Evolutionary conservation across 441 rosid species (phyloP).

Genomic region (Aleurites moluccanus): DNA sequence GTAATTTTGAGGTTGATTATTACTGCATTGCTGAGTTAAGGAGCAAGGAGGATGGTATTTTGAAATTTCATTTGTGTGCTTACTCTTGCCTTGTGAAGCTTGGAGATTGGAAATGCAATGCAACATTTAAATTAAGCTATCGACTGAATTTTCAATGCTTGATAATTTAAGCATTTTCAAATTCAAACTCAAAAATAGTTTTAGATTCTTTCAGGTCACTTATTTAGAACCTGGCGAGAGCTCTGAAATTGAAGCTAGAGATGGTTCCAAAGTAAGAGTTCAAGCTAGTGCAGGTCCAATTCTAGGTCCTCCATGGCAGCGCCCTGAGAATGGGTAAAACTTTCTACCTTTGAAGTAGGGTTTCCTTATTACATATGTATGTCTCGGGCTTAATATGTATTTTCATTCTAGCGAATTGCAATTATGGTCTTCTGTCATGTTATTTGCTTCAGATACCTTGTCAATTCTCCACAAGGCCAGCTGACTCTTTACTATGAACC

Average conservation of each 20-base stretch:
- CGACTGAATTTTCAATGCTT: not conserved
- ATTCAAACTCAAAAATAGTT: constrained; percentile 23
- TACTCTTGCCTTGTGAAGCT: not conserved
- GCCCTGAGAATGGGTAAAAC: constrained; percentile 84
- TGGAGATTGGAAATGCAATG: not conserved
- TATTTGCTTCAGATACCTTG: constrained; percentile 53
- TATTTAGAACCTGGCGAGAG: constrained; percentile 78
- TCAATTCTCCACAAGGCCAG: constrained; percentile 53
- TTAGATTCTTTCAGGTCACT: constrained; percentile 50
- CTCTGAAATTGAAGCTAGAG: constrained; percentile 47
- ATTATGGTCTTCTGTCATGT: not conserved
- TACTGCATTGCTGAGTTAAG: not conserved
- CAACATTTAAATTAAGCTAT: not conserved
- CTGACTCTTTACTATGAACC: constrained; percentile 84
- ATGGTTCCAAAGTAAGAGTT: constrained; percentile 51
- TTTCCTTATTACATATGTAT: not conserved
- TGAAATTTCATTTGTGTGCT: not conserved
- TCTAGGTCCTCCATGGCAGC: constrained; percentile 98
- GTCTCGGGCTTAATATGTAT: not conserved
- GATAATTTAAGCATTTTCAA: not conserved
- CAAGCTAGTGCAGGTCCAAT: constrained; percentile 86
- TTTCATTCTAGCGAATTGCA: not conserved
- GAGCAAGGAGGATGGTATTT: not conserved
- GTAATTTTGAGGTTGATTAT: not conserved
- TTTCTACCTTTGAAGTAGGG: not conserved